Evolutionary conservation across 1,284 basidiomycete genomes (phyloP).

Genomic region (Ceratobasidium sp.): DNA sequence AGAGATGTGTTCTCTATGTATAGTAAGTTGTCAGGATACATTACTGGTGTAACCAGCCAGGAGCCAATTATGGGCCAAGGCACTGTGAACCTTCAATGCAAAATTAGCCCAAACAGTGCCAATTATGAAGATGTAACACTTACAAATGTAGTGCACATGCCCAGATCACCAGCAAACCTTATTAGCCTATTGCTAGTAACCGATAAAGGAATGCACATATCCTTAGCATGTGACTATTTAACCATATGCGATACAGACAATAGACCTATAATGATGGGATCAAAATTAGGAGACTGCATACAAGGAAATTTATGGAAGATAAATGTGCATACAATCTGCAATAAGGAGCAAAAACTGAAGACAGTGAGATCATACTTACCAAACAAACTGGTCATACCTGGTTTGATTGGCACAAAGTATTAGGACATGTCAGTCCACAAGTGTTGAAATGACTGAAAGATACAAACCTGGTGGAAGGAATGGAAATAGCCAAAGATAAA

Average conservation of each 20-base stretch:
- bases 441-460: background rate
- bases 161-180: constrained; percentile 54
- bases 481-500: constrained; percentile 12
- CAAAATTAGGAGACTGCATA: background rate
- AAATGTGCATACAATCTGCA: constrained; percentile 7
- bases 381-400: constrained; percentile 28
- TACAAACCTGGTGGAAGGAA: background rate
- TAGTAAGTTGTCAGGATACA: too few relatives aligned
- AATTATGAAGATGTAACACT: too few relatives aligned
- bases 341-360: constrained; percentile 4
- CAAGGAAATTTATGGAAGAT: constrained; percentile 7
- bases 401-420: constrained; percentile 53
- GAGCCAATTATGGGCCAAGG: too few relatives aligned
- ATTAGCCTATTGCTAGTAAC: constrained; percentile 50
- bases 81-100: too few relatives aligned
- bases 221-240: background rate
- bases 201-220: constrained; percentile 16
- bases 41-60: too few relatives aligned
- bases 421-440: constrained; percentile 54
- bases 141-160: constrained; percentile 54
- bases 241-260: constrained; percentile 42
- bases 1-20: too few relatives aligned
- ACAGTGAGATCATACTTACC: constrained; percentile 17
- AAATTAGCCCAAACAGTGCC: too few relatives aligned
- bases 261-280: constrained; percentile 43